Percentiles rank a stretch among this genome's conserved stretches.
Conservation (phyloP, 2,329 filamentous ascomycete species). For the Fusarium stilboides region DNA sequence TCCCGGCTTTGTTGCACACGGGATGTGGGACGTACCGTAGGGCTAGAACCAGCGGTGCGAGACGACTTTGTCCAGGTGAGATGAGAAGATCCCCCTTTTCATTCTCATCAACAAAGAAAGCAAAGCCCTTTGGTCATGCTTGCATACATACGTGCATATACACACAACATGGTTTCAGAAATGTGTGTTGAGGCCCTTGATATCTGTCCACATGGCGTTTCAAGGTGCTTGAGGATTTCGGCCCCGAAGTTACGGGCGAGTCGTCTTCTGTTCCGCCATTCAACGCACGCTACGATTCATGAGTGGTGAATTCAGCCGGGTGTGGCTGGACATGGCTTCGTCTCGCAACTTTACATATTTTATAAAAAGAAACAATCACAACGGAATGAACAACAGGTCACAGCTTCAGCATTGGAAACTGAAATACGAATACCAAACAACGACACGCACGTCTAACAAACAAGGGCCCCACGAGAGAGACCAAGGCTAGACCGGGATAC, state of each 20-base stretch:
- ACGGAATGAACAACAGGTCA: not conserved
- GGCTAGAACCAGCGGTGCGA: constrained; percentile 15
- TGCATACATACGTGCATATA: constrained; percentile 5
- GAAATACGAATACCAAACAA: not conserved
- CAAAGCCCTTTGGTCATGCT: constrained; percentile 6
- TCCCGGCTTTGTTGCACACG: constrained; percentile 21
- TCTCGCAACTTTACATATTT: not conserved
- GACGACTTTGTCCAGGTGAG: constrained; percentile 13
- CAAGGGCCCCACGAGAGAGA: not conserved
- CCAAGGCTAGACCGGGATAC: constrained; percentile 21
- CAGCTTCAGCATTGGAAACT: not conserved
- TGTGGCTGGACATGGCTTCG: constrained; percentile 28
- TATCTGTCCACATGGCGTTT: no score
- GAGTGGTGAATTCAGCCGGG: constrained; percentile 2
- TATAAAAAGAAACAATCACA: constrained; percentile 1
- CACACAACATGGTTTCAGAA: constrained; percentile 1
- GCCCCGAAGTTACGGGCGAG: constrained; percentile 24
- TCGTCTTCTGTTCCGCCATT: not conserved
- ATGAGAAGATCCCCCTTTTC: constrained; percentile 2
- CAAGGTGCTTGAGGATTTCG: constrained; percentile 15
- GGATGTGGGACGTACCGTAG: constrained; percentile 28
- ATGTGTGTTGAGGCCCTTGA: constrained; percentile 7
- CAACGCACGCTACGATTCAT: not conserved
- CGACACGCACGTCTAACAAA: not conserved
- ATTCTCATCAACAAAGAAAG: constrained; percentile 11